These are phyloP conservation scores for Candida lessepsii DNA, from an alignment of 805 yeast species.

Conservation along the genomic window DNA sequence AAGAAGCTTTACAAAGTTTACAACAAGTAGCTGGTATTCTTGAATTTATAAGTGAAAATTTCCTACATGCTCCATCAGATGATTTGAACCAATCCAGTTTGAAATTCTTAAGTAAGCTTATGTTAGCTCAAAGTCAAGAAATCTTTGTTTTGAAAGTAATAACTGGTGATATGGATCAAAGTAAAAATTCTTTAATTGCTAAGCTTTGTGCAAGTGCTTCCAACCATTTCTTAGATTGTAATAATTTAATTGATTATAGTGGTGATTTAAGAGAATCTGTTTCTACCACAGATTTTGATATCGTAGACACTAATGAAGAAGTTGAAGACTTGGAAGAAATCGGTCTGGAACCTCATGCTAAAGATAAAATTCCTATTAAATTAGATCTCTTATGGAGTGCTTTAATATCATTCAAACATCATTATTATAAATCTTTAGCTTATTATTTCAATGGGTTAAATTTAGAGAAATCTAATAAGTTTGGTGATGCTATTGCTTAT, in stretches of 20 bases:
- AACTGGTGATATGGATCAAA: conserved; percentile 46
- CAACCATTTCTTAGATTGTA: conserved; percentile 52
- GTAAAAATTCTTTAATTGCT: conserved; percentile 68
- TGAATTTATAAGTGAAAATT: conserved; percentile 70
- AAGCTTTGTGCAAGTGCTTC: conserved; percentile 69
- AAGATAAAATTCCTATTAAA: conserved; percentile 23
- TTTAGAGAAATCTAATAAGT: conserved; percentile 54
- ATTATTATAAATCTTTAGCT: conserved; percentile 59
- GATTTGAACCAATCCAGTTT: conserved; percentile 74
- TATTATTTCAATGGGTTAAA: conserved; percentile 57
- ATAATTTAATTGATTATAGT: conserved; percentile 12
- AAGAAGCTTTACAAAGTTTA: conserved; percentile 56
- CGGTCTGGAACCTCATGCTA: conserved; percentile 21
- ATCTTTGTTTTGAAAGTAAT: conserved; percentile 66
- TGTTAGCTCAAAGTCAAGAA: conserved; percentile 89
- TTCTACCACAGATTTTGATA: conserved; percentile 18
- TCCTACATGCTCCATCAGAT: conserved; percentile 81
- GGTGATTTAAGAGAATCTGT: conserved; percentile 9
- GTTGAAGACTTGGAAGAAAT: conserved; percentile 22
- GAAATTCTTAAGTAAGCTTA: conserved; percentile 57
- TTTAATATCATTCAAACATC: conserved; percentile 49
- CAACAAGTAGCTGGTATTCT: conserved; percentile 81
- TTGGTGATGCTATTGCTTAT: conserved; percentile 77
- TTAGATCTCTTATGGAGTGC: conserved; percentile 50
- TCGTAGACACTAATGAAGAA: conserved; percentile 29